Base-by-base conservation (phyloP, 495 filamentous ascomycete genomes). In the Hypomontagnella submonticulosa region DNA sequence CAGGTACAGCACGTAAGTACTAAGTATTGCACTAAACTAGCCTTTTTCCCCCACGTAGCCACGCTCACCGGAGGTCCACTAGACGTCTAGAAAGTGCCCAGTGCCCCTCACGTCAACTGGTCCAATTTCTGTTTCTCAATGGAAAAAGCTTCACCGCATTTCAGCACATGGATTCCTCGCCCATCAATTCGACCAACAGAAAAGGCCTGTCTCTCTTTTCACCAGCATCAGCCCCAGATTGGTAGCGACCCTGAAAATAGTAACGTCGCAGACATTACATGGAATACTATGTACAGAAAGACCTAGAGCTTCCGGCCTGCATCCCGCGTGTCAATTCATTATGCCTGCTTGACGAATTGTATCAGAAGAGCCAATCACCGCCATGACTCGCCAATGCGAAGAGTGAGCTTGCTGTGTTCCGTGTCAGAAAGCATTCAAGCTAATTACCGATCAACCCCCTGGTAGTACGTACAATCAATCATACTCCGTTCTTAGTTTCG, bases 71-170 rank as follows among this genome's bases (percentile, higher is more conserved):
- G 23, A 27, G 23, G 23, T 27, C 23, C 23, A 27, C 23, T 6
- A 27, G 23, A 27, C 2, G 3, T 27, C 6, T 27, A 3, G 6
- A 27, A n/a, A n/a, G n/a, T n/a, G n/a, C 6, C 23, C 23, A 27
- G 3, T 27, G 23, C 23, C 36, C 36, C 36, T 13, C 36, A 11
- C 9, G 36, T 27, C 23, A 27, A 27, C 23, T 27, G 2, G 23
- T 27, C 40, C 18, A 36, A 50, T 56, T 57, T 46, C 38, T 57
- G 9, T 50, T 53, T 60, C 37, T 55, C 49, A 18, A 55, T 48
- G 38, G 20, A 42, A 53, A 65, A 49, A 33, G 53, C 60, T 63
- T 69, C 66, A 69, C 66, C 66, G 60, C 66, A 69, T 68, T 57
- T 66, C 62, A 37, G 37, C 33, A 49, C 55, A 61, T 64, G 58